Evolutionary conservation across 495 filamentous ascomycete species (phyloP).

Genomic region (Aspergillus saccharolyticus): DNA sequence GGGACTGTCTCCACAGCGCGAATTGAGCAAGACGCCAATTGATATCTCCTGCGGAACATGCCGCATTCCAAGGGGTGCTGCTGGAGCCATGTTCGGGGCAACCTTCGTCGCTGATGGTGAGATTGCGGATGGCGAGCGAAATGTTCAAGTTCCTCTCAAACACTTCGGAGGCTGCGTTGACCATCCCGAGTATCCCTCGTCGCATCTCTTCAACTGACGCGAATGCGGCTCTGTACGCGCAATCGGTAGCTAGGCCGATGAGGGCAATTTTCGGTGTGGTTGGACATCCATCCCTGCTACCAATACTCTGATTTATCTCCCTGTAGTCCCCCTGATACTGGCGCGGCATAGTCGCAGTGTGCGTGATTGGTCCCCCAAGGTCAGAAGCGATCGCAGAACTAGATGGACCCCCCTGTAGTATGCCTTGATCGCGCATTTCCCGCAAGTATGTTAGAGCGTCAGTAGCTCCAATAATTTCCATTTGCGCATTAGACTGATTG

Average conservation of each 20-base stretch:
- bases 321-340: neutral
- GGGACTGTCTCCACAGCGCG: conserved; percentile 67
- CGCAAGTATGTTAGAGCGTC: too few species aligned
- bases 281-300: conserved; percentile 71
- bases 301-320: conserved; percentile 51
- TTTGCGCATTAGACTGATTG: conserved; percentile 42
- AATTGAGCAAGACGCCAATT: conserved; percentile 73
- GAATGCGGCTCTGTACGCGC: conserved; percentile 69
- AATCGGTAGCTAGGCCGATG: conserved; percentile 88
- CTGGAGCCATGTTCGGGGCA: conserved; percentile 61
- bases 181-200: conserved; percentile 65
- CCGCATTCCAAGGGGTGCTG: conserved; percentile 69
- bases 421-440: too few species aligned
- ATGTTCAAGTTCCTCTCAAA: conserved; percentile 88
- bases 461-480: conserved; percentile 48
- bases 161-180: conserved; percentile 75
- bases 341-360: neutral
- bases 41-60: conserved; percentile 57
- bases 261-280: conserved; percentile 72
- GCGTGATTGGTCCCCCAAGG: too few species aligned
- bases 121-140: conserved; percentile 72
- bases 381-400: too few species aligned
- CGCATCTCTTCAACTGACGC: conserved; percentile 50
- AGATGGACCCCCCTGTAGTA: too few species aligned
- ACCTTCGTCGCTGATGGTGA: conserved; percentile 60